A percentile compares a stretch with the other conserved stretches of the same genome.
These are phyloP conservation scores for Ostreobium quekettii DNA, from an alignment of 139 green algal species.

Conservation along the genomic window DNA sequence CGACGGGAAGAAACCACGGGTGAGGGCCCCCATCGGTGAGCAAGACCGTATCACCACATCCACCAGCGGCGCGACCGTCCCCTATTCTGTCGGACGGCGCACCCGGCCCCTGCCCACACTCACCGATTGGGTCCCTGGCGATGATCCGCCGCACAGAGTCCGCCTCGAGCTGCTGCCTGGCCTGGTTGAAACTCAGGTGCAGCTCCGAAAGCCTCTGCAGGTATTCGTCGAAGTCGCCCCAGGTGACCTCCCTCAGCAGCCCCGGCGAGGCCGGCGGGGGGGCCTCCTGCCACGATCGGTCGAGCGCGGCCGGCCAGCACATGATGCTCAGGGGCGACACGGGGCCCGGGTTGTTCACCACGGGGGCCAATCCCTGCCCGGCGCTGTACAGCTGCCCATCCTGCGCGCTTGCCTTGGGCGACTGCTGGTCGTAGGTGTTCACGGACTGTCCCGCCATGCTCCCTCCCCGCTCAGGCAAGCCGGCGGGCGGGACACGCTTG, in stretches of 20 bases:
- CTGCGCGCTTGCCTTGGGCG: background rate
- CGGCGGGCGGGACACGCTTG: too few relatives aligned
- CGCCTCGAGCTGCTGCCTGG: background rate
- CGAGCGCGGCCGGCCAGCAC: background rate
- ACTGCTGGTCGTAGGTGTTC: background rate
- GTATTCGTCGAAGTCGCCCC: constrained; percentile 13
- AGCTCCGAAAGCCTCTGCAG: background rate
- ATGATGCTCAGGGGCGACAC: background rate
- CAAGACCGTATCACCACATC: too few relatives aligned
- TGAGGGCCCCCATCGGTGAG: too few relatives aligned
- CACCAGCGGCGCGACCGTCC: too few relatives aligned
- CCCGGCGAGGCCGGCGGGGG: background rate
- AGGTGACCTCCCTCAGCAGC: background rate
- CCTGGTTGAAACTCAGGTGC: background rate
- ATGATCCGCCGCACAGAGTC: background rate
- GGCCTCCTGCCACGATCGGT: constrained; percentile 5
- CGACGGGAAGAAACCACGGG: too few relatives aligned
- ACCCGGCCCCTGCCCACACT: too few relatives aligned
- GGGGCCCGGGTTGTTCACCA: constrained; percentile 15
- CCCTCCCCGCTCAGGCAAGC: too few relatives aligned
- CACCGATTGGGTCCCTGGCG: background rate
- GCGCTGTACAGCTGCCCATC: constrained; percentile 14
- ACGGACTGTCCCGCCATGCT: too few relatives aligned
- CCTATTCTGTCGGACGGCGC: too few relatives aligned
- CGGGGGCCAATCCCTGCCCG: constrained; percentile 10